Evolutionary conservation across 2,329 filamentous ascomycete genomes (phyloP), one percentile per base, ranked within the genome.

Genomic region (Hypoxylon sp.): DNA sequence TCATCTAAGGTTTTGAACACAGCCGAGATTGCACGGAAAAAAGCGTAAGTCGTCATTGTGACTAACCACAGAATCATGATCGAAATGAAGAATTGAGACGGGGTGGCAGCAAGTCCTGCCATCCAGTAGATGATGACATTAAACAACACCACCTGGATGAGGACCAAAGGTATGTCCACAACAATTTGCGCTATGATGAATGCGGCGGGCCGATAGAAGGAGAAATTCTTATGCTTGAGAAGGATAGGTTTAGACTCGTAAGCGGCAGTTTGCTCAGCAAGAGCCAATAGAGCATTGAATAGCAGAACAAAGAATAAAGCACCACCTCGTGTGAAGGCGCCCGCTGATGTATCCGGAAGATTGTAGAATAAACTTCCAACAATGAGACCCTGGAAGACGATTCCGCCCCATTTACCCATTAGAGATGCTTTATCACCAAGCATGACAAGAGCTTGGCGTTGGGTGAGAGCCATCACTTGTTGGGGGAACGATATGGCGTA

Each of bases 181-280:
- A 75, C 48, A 2, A 74, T 77, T 51, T 78, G 76, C 1, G 76
- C 77, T 5, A 79, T 59, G 6, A 87, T 87, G 67, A 85, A 88
- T 17, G 88, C 88, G 0, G 87, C 82, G 1, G 88, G 88, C 3
- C 86, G 87, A 70, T 92, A 91, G 77, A 92, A 92, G 0, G 88
- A 89, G 70, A 91, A 92, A 24, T 85, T 88, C 74, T 91, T 91
- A 78, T 92, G 90, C 76, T 92, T 92, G 59, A 91, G 80, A 42
- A 93, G 78, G 62, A 93, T 91, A 0, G 89, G 90, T 48, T 90
- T 86, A 22, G 85, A 86, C 52, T 84, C 79, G 70, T 92, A 92
- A 0, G 88, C 85, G 1, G 88, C 79, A 0, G 89, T 88, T 44
- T 89, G 81, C 73, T 91, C 88, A 4, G 86, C 85, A 51, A 91